Conservation (phyloP, 2,329 filamentous ascomycete species). For the Diatrype stigma region DNA sequence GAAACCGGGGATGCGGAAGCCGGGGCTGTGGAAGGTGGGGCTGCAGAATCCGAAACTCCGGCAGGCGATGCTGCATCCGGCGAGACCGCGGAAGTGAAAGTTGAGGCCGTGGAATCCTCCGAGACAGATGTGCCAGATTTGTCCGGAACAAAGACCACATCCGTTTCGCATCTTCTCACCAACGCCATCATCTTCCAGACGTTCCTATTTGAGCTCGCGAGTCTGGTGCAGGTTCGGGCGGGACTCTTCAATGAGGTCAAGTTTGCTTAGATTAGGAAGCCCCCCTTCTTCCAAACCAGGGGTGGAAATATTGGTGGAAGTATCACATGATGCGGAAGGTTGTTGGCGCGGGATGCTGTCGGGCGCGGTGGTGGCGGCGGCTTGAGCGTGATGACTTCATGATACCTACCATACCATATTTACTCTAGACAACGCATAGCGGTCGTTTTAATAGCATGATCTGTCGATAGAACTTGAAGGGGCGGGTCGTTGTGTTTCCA, state of each 20-base stretch:
- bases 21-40: constrained; percentile 13
- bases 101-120: constrained; percentile 20
- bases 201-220: constrained; percentile 73
- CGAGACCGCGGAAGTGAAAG: constrained; percentile 20
- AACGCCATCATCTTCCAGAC: constrained; percentile 77
- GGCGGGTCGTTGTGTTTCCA: no score
- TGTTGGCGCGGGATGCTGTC: constrained; percentile 2
- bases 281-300: no score
- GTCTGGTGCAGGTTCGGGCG: constrained; percentile 69
- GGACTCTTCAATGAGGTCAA: constrained; percentile 73
- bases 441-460: no score
- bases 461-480: no score
- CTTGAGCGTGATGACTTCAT: no score
- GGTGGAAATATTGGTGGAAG: not conserved
- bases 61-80: constrained; percentile 19
- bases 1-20: constrained; percentile 19
- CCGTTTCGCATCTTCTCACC: constrained; percentile 73
- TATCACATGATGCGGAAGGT: constrained; percentile 1
- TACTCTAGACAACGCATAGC: no score
- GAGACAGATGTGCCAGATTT: constrained; percentile 12
- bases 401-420: no score
- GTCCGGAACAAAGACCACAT: constrained; percentile 45
- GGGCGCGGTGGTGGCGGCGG: no score
- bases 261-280: constrained; percentile 39
- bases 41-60: constrained; percentile 19